Percentiles rank a stretch among this genome's conserved stretches.
These are phyloP conservation scores for Drosera capensis DNA, from an alignment of 148 eudicot species.

Conservation along the genomic window DNA sequence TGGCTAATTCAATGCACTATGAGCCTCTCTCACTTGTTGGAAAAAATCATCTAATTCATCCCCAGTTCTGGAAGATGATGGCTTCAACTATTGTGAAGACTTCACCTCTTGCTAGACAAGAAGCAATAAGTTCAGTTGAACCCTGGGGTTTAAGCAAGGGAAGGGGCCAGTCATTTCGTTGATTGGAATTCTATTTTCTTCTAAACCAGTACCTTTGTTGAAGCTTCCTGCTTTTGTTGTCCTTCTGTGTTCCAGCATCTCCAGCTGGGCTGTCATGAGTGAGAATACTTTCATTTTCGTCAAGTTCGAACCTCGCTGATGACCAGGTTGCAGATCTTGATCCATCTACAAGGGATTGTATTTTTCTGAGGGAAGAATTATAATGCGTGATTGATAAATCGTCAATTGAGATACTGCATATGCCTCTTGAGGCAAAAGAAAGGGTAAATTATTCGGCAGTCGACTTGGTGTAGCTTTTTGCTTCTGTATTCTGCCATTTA, in stretches of 20 bases:
- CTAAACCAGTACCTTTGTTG: conserved; percentile 46
- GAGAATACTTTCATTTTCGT: conserved; percentile 17
- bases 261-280: conserved; percentile 24
- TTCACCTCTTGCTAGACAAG: conserved; percentile 56
- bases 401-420: conserved; percentile 41
- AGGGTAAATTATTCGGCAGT: no score
- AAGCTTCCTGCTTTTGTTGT: conserved; percentile 69
- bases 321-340: conserved; percentile 28
- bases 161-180: conserved; percentile 59
- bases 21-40: conserved; percentile 44
- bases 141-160: conserved; percentile 83
- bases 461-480: background rate
- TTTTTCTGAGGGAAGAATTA: conserved; percentile 59
- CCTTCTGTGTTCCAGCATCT: conserved; percentile 58
- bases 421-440: conserved; percentile 44
- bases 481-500: conserved; percentile 3
- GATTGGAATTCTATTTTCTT: conserved; percentile 67
- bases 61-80: conserved; percentile 70
- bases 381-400: conserved; percentile 33
- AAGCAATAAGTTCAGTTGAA: conserved; percentile 64
- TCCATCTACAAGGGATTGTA: conserved; percentile 27
- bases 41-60: conserved; percentile 29
- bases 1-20: conserved; percentile 24
- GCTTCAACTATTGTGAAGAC: conserved; percentile 45
- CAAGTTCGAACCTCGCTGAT: conserved; percentile 16